phyloP scores from a whole-genome alignment of 306 rosid species.

The Datisca glomerata region DNA sequence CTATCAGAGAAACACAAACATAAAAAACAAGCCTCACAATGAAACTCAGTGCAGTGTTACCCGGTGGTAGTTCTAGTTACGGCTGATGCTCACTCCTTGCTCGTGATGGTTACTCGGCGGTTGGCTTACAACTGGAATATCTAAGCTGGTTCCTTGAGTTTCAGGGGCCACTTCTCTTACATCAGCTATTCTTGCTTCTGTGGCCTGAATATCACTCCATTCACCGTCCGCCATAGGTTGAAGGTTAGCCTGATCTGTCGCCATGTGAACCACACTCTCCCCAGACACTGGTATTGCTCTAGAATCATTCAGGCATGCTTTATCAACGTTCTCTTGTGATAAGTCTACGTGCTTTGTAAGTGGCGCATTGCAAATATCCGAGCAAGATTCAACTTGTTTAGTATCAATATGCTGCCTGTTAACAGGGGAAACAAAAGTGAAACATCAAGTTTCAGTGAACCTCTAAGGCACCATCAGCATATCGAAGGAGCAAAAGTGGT shows the following conservation, averaged over 20 bases:
- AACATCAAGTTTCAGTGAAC: too few species aligned
- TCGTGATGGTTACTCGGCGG: slow-evolving; percentile 51
- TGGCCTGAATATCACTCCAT: slow-evolving; percentile 96
- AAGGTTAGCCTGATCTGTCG: slow-evolving; percentile 47
- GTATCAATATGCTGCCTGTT: slow-evolving; percentile 77
- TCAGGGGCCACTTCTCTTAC: slow-evolving; percentile 79
- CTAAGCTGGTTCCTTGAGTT: slow-evolving; percentile 77
- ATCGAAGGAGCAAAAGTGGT: too few species aligned
- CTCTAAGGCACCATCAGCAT: too few species aligned
- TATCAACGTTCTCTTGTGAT: slow-evolving; percentile 80
- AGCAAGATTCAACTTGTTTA: slow-evolving; percentile 75
- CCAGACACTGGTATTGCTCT: slow-evolving; percentile 52
- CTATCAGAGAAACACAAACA: too few species aligned
- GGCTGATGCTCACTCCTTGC: slow-evolving; percentile 50
- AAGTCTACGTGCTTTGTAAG: slow-evolving; percentile 82
- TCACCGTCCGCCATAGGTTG: slow-evolving; percentile 57
- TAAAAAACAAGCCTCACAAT: too few species aligned
- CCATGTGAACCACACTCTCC: slow-evolving; percentile 72
- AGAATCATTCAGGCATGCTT: slow-evolving; percentile 86
- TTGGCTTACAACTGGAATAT: slow-evolving; percentile 81
- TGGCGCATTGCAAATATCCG: slow-evolving; percentile 28
- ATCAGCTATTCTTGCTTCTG: slow-evolving; percentile 81
- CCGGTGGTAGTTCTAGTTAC: slow-evolving; percentile 1
- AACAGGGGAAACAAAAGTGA: slow-evolving; percentile 1
- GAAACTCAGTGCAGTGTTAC: too few species aligned